These are phyloP conservation scores for Russula earlei DNA, from an alignment of 768 basidiomycete species.

Conservation along the genomic window DNA sequence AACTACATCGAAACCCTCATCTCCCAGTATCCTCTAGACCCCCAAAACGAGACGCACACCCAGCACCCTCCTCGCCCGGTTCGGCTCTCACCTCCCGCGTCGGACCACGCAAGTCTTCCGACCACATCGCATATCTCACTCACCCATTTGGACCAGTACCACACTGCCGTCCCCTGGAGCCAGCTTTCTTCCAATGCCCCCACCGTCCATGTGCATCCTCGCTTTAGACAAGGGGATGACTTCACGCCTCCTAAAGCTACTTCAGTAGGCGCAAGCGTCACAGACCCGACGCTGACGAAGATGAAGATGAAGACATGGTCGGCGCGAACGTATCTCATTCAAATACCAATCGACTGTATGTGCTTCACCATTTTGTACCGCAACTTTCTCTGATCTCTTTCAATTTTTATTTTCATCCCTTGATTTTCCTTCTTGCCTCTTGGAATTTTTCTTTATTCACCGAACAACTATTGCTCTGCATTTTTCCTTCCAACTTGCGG, in stretches of 20 bases:
- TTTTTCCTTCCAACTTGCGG: neutral
- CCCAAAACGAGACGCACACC: neutral
- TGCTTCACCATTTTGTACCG: neutral
- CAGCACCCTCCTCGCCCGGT: neutral
- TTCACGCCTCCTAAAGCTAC: neutral
- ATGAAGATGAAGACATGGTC: conserved; percentile 9
- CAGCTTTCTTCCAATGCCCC: neutral
- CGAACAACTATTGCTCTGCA: no score
- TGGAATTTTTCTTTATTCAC: neutral
- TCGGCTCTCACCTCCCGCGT: neutral
- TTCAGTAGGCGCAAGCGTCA: conserved; percentile 5
- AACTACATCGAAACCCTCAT: neutral
- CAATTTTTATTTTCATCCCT: neutral
- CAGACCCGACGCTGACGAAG: conserved; percentile 4
- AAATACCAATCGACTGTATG: conserved; percentile 15
- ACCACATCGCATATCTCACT: neutral
- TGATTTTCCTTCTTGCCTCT: neutral
- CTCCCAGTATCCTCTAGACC: neutral
- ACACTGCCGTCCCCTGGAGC: conserved; percentile 2
- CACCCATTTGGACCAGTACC: neutral
- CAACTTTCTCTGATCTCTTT: neutral
- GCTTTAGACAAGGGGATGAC: neutral
- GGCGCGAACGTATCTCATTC: neutral
- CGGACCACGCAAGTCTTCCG: neutral
- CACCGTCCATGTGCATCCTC: neutral